Percentiles rank a stretch among this genome's conserved stretches.
Conservation (phyloP, 352 stramenopile genomes). For the Pythium vanterpoolii region DNA sequence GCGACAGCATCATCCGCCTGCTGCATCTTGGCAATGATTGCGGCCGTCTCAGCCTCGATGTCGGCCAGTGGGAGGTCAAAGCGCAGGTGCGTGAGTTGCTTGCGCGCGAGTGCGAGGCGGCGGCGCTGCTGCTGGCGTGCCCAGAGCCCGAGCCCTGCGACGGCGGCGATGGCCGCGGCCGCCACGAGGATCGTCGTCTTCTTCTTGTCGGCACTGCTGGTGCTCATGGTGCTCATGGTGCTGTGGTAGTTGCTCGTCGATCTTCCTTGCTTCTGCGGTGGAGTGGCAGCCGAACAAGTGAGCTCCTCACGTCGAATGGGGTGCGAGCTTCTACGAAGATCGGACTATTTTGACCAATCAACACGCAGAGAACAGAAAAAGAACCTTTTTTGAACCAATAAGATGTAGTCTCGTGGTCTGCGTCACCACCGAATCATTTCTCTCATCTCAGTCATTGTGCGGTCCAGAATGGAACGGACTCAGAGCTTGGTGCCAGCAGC, state of each 20-base stretch:
- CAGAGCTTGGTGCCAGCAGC: constrained; percentile 10
- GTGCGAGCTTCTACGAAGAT: neutral
- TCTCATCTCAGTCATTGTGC: neutral
- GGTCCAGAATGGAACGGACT: neutral
- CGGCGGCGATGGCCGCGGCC: constrained; percentile 37
- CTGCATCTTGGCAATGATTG: constrained; percentile 69
- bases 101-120: constrained; percentile 35
- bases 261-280: neutral
- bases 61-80: constrained; percentile 72
- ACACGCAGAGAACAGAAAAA: neutral
- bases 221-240: neutral
- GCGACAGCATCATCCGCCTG: constrained; percentile 71
- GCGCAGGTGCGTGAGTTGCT: constrained; percentile 58
- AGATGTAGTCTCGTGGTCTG: neutral
- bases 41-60: constrained; percentile 65
- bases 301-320: neutral
- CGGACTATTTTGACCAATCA: constrained; percentile 10
- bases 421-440: neutral
- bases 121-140: constrained; percentile 45
- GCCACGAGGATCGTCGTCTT: constrained; percentile 63
- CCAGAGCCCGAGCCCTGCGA: constrained; percentile 52
- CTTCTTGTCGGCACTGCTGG: constrained; percentile 37
- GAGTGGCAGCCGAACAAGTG: neutral
- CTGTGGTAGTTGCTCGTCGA: neutral
- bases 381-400: constrained; percentile 24